These are phyloP conservation scores for Trichoderma arundinaceum DNA, from an alignment of 2,329 filamentous ascomycete species.

Conservation along the genomic window DNA sequence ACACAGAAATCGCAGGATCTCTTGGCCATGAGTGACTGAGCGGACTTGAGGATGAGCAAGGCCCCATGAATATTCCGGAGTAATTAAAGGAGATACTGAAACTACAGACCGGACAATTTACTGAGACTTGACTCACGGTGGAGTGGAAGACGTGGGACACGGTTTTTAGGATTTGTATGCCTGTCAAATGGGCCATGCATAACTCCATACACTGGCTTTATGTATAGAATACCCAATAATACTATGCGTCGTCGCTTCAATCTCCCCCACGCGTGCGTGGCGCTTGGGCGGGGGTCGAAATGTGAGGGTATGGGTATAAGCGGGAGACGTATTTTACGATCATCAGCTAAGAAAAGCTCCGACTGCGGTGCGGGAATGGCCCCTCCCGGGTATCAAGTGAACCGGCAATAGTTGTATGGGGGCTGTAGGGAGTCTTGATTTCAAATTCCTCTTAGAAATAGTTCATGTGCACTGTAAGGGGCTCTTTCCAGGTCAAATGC, in stretches of 20 bases:
- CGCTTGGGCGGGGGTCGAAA: slow-evolving; percentile 3
- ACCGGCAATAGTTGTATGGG: not conserved
- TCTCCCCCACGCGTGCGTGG: slow-evolving; percentile 16
- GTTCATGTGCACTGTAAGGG: not conserved
- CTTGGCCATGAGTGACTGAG: slow-evolving; percentile 22
- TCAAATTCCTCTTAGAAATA: not conserved
- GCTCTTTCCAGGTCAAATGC: not conserved
- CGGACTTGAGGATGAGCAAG: not conserved
- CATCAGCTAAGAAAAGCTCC: slow-evolving; percentile 5
- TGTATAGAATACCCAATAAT: slow-evolving; percentile 1
- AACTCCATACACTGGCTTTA: slow-evolving; percentile 2
- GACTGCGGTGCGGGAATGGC: not conserved
- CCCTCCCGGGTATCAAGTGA: not conserved
- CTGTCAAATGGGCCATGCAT: not conserved
- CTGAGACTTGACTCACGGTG: not conserved
- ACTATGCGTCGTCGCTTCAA: not conserved
- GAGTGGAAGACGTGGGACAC: not conserved
- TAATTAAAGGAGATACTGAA: slow-evolving; percentile 16
- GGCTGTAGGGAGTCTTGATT: not conserved
- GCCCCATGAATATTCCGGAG: not conserved
- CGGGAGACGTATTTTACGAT: slow-evolving; percentile 6
- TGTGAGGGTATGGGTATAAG: not conserved
- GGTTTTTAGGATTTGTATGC: not conserved
- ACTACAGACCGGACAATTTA: slow-evolving; percentile 9
- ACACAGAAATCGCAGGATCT: slow-evolving; percentile 31